Evolutionary conservation across 2,329 filamentous ascomycete genomes (phyloP).

Genomic region (Westerdykella ornata): DNA sequence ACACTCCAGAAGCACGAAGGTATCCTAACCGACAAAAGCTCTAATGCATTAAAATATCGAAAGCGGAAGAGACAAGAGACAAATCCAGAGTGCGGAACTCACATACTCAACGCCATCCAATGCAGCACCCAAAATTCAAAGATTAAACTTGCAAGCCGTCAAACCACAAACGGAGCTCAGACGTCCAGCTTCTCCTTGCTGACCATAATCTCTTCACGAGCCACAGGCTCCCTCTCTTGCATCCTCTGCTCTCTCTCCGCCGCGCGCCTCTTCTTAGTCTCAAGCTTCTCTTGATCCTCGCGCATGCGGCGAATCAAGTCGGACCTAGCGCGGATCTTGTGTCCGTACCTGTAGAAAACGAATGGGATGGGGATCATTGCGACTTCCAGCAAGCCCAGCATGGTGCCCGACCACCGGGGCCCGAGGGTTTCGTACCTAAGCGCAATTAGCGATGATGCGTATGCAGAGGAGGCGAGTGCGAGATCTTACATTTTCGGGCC

Average conservation of each 20-base stretch:
- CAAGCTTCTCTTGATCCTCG: slow-evolving; percentile 39
- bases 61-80: no score
- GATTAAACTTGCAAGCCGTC: no score
- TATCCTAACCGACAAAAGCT: no score
- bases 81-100: no score
- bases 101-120: no score
- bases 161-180: background rate
- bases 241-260: slow-evolving; percentile 40
- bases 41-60: no score
- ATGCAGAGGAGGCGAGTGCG: background rate
- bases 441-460: background rate
- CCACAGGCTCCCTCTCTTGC: slow-evolving; percentile 11
- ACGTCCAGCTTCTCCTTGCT: background rate
- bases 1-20: no score
- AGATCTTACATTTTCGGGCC: slow-evolving; percentile 55
- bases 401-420: slow-evolving; percentile 71
- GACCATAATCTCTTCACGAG: no score
- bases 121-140: no score
- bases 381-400: slow-evolving; percentile 67
- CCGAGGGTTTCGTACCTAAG: slow-evolving; percentile 58
- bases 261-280: slow-evolving; percentile 35
- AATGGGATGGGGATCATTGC: slow-evolving; percentile 72
- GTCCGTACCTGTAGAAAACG: slow-evolving; percentile 62
- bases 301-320: slow-evolving; percentile 47
- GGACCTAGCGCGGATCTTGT: slow-evolving; percentile 52